Conservation (phyloP, 306 rosid species). For the Trifolium fragiferum region DNA sequence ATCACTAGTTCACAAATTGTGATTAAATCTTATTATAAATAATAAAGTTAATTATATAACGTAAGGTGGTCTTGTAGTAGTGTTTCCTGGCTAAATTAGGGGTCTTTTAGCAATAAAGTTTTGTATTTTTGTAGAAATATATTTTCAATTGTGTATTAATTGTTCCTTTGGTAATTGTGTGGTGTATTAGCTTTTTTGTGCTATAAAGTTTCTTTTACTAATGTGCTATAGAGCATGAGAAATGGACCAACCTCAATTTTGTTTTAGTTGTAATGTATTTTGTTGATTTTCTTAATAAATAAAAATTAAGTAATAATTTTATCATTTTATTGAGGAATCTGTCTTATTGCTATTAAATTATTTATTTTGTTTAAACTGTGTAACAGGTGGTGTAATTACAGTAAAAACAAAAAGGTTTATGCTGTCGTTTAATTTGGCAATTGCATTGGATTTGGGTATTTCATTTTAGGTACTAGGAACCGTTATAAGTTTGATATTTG, state of each 20-base stretch:
- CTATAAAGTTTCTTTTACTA: neutral
- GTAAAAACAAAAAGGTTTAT: neutral
- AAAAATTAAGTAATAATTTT: neutral
- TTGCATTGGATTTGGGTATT: neutral
- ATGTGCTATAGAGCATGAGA: neutral
- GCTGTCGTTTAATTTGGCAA: neutral
- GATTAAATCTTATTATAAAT: neutral
- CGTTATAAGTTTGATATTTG: neutral
- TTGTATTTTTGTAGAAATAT: neutral
- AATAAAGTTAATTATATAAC: neutral
- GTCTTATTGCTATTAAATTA: neutral
- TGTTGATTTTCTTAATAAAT: neutral
- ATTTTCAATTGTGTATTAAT: neutral
- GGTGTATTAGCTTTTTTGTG: neutral
- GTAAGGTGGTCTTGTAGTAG: neutral
- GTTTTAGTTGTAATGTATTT: neutral
- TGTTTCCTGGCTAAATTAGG: neutral
- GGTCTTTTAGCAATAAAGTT: neutral
- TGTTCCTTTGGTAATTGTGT: neutral
- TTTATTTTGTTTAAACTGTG: neutral
- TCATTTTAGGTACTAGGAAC: neutral
- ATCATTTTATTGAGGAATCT: neutral
- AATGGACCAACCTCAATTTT: neutral
- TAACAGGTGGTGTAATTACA: neutral
- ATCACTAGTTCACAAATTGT: slow-evolving; percentile 7